Evolutionary conservation across 345 rosid genomes (phyloP), one percentile per base, ranked within the genome.

Genomic region (Eucalyptus cloeziana): DNA sequence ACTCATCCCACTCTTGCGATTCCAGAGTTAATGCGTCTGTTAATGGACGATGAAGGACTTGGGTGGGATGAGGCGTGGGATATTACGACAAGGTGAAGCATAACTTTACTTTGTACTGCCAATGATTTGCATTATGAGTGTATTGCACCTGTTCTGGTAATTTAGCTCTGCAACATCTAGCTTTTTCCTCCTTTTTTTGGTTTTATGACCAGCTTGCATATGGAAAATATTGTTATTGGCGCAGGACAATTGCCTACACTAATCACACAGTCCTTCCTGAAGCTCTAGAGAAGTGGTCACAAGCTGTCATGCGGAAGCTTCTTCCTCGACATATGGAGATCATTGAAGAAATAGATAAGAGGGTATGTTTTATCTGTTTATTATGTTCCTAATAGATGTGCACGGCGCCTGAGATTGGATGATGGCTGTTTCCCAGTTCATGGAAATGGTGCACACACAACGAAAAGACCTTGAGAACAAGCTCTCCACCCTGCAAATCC

Each of bases 21-120:
- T 91, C 99, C 99, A 45, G 99, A 97, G 94, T 94, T 97, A 91
- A 96, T 97, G 99, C 95, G 97, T 87, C 91, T 96, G 88, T 90
- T 97, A 62, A 94, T 97, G 97, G 99, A 97, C 91, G 95, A 92
- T 6, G 96, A 96, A 94, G 96, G 98, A 90, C 95, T 97, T 88
- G 98, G 99, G 62, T 97, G 99, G 99, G 99, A 97, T 86, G 99
- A 96, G 89, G 98, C 99, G 86, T 97, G 99, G 99, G 97, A 96
- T 92, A 94, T 97, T 85, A 96, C 96, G 47, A 91, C 95, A 51
- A 95, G 92, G 99, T 97, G 89, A 51, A 67, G 85, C 58, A 43
- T 86, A 58, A 88, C 86, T 40, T 60, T 88, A 43, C 76, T 64
- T 88, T 86, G 43, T 49, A 25, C 67, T 21, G 31, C 86, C 54